Evolutionary conservation across 371 early-diverging fungal species (phyloP).

Genomic region (Mucor lusitanicus): DNA sequence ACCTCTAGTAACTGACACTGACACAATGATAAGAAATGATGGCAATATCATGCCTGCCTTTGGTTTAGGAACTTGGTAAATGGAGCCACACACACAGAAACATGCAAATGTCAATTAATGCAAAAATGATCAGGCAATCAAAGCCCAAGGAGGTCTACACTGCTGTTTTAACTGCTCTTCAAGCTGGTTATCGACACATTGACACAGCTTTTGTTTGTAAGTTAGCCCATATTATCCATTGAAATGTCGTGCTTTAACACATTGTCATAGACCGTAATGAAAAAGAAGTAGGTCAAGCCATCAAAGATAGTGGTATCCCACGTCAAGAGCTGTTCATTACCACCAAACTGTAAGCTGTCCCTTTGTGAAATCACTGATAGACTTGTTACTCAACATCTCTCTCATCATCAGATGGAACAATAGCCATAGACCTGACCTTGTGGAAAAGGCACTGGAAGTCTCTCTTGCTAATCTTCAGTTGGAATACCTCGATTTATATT

Average conservation of each 20-base stretch:
- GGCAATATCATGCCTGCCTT: not conserved
- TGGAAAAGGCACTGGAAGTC: constrained; percentile 44
- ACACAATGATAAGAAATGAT: not conserved
- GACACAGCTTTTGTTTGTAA: constrained; percentile 60
- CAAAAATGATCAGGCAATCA: not conserved
- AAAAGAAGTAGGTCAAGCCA: constrained; percentile 55
- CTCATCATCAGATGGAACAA: constrained; percentile 74
- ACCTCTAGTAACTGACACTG: too few species aligned
- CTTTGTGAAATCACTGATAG: too few species aligned
- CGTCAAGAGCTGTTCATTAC: constrained; percentile 58
- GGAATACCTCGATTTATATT: constrained; percentile 76
- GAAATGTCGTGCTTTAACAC: not conserved
- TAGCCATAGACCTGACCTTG: constrained; percentile 49
- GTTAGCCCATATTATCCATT: not conserved
- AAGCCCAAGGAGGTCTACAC: constrained; percentile 42
- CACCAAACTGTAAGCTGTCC: constrained; percentile 48
- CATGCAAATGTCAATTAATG: not conserved
- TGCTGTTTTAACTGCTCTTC: constrained; percentile 38
- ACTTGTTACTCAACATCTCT: not conserved
- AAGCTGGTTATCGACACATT: constrained; percentile 45
- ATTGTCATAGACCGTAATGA: constrained; percentile 60
- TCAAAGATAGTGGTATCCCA: constrained; percentile 35
- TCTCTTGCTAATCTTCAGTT: constrained; percentile 59
- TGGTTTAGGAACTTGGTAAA: not conserved
- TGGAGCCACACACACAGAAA: not conserved